Base-by-base conservation (phyloP, 805 yeast genomes). In the Ogataea degrootiae region DNA sequence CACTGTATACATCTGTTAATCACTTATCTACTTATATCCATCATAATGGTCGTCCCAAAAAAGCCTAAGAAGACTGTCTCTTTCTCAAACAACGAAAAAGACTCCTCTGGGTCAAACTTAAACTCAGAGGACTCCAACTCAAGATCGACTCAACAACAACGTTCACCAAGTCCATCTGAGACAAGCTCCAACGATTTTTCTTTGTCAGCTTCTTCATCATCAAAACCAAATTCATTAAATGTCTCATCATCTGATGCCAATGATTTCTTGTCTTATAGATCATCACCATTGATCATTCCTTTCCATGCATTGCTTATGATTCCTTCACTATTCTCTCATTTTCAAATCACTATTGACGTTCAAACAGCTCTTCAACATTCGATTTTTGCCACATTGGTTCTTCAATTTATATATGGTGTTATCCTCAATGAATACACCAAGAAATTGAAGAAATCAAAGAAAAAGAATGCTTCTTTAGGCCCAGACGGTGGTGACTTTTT, bases 321-420 rank as follows among this genome's bases (percentile, higher is more conserved):
- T 6, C 53, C 54, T 26, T 40, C 69, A 1, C 47, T 63, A 2
- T 62, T 74, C 43, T 39, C 64, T 6, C 62, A 65, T 36, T 72
- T 65, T 42, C 59, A 60, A 29, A 53, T 73, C 12, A 57, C 68
- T 5, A 45, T 49, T 7, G 63, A 62, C 39, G 62, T 68, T 26
- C 42, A 54, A 3, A 39, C 48, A 1, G 65, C 58, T 2, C 48
- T 72, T 38, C 48, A 63, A 16, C 48, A 49, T 14, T 53, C 65
- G 4, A 54, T 70, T 31, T 52, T 62, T 16, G 65, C 70, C 3
- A 33, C 60, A 17, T 52, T 70, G 7, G 70, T 69, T 3, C 40
- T 62, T 7, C 77, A 73, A 47, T 44, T 66, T n/a, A 46, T 58
- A 3, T 72, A 70, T 45, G 59, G 71, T 33, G 52, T 63, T 15